A percentile compares a stretch with the other conserved stretches of the same genome.
These are phyloP conservation scores for Ogataea kodamae DNA, from an alignment of 805 yeast genomes.

Conservation along the genomic window DNA sequence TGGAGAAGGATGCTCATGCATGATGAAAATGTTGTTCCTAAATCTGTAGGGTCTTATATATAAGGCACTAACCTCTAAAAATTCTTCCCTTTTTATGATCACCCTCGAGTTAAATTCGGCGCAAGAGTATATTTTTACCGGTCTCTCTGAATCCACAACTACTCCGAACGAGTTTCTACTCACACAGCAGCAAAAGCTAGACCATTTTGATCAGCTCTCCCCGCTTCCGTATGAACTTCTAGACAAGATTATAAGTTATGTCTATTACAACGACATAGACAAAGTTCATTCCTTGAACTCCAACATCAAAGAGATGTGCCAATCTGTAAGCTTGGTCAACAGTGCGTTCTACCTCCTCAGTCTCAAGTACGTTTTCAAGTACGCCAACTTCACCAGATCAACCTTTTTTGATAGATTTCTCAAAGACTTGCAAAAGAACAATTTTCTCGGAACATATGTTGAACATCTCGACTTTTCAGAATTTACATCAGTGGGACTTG, in stretches of 20 bases:
- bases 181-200: constrained; percentile 16
- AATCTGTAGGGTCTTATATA: too few relatives aligned
- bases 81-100: constrained; percentile 15
- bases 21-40: too few relatives aligned
- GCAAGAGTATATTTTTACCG: constrained; percentile 12
- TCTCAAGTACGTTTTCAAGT: constrained; percentile 56
- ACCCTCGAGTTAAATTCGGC: constrained; percentile 19
- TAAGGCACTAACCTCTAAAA: constrained; percentile 2
- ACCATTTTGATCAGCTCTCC: constrained; percentile 12
- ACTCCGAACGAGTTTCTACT: constrained; percentile 18
- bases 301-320: constrained; percentile 28
- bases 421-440: constrained; percentile 45
- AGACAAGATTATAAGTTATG: constrained; percentile 31
- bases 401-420: constrained; percentile 73
- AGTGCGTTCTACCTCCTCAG: constrained; percentile 57
- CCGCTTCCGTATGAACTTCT: constrained; percentile 34
- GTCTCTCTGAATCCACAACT: constrained; percentile 5
- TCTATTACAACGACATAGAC: constrained; percentile 30
- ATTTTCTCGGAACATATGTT: constrained; percentile 56
- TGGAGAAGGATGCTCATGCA: too few relatives aligned
- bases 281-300: constrained; percentile 28
- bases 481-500: constrained; percentile 84
- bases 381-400: constrained; percentile 75
- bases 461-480: constrained; percentile 82
- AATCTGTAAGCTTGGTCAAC: constrained; percentile 41